Evolutionary conservation across 148 eudicot species (phyloP).

Genomic region (Dysphania ambrosioides): DNA sequence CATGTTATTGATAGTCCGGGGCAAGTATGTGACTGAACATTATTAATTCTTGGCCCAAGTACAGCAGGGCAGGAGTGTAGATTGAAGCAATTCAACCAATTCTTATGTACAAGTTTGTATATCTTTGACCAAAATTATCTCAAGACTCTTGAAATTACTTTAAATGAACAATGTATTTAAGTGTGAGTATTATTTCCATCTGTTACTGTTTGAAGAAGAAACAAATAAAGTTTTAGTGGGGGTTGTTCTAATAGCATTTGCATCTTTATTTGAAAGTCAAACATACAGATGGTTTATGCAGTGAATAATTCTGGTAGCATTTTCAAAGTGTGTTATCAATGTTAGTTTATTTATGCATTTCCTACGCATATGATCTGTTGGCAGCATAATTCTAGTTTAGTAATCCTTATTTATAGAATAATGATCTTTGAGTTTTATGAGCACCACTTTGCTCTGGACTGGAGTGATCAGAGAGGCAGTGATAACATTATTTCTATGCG

Average conservation of each 20-base stretch:
- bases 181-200: neutral
- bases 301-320: neutral
- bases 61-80: too few relatives aligned
- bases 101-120: too few relatives aligned
- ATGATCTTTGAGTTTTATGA: neutral
- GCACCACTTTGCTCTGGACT: neutral
- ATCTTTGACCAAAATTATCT: too few relatives aligned
- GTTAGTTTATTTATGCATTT: neutral
- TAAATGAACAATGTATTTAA: too few relatives aligned
- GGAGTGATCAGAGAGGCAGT: too few relatives aligned
- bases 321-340: neutral
- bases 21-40: too few relatives aligned
- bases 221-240: neutral
- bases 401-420: neutral
- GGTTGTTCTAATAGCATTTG: neutral
- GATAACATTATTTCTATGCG: neutral
- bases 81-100: too few relatives aligned
- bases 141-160: too few relatives aligned
- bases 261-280: neutral
- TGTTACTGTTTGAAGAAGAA: neutral
- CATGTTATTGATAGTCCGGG: too few relatives aligned
- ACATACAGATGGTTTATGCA: neutral
- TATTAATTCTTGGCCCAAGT: too few relatives aligned
- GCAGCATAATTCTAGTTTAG: neutral
- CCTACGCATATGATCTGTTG: neutral